Conservation (phyloP, 352 stramenopile species). For the Pythium coloratum region DNA sequence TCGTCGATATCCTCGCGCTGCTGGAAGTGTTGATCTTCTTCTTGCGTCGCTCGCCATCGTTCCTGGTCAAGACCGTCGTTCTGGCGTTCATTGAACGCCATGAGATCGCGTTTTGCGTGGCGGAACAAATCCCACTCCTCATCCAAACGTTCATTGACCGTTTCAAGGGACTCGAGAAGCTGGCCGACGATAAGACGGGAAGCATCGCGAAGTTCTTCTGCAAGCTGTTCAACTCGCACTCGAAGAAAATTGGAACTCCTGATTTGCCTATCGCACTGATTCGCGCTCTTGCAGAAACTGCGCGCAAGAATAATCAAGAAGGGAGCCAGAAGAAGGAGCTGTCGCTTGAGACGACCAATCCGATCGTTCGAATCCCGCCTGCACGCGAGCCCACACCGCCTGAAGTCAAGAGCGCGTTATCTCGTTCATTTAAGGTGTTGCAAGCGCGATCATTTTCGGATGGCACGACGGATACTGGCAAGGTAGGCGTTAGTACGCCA, state of each 20-base stretch:
- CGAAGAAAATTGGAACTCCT: conserved; percentile 80
- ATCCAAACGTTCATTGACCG: conserved; percentile 84
- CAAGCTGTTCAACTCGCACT: conserved; percentile 82
- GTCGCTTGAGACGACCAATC: conserved; percentile 68
- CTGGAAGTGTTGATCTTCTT: conserved; percentile 87
- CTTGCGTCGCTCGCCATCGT: conserved; percentile 66
- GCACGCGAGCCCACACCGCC: conserved; percentile 66
- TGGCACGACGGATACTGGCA: conserved; percentile 36
- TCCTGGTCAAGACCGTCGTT: conserved; percentile 82
- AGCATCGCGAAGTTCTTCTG: conserved; percentile 82
- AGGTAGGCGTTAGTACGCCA: conserved; percentile 42
- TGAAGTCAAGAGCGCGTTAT: conserved; percentile 70
- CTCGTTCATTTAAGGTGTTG: conserved; percentile 74
- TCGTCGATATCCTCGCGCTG: conserved; percentile 76
- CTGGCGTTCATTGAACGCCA: conserved; percentile 82
- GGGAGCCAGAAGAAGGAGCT: conserved; percentile 78
- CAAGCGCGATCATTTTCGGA: conserved; percentile 61
- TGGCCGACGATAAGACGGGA: conserved; percentile 69
- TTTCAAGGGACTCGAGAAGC: conserved; percentile 67
- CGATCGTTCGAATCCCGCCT: conserved; percentile 74
- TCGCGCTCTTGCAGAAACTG: conserved; percentile 70
- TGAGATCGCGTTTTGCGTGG: conserved; percentile 80
- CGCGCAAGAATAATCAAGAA: conserved; percentile 79
- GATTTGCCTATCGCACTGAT: conserved; percentile 73
- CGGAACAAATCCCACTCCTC: conserved; percentile 77